Evolutionary conservation across 495 filamentous ascomycete species (phyloP).

Genomic region (Ramalina intermedia): DNA sequence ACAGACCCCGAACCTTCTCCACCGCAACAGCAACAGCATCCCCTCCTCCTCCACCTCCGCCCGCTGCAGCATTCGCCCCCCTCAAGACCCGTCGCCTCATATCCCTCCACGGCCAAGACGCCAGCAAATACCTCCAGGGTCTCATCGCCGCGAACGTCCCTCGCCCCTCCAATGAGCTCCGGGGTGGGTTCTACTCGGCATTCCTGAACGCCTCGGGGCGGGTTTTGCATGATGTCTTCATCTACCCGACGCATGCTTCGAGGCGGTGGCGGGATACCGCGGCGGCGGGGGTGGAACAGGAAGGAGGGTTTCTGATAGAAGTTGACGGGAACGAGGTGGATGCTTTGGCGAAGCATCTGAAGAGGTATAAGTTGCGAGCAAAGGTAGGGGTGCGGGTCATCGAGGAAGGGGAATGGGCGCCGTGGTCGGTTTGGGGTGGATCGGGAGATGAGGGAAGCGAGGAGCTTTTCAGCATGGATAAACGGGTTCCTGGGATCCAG

Average conservation of each 20-base stretch:
- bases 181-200: conserved; percentile 51
- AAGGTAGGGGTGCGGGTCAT: conserved; percentile 57
- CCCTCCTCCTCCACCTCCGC: conserved; percentile 19
- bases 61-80: conserved; percentile 27
- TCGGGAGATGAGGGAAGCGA: conserved; percentile 27
- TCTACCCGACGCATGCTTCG: conserved; percentile 43
- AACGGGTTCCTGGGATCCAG: conserved; percentile 40
- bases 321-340: conserved; percentile 53
- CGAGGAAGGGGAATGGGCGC: conserved; percentile 41
- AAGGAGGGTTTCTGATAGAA: conserved; percentile 63
- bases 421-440: conserved; percentile 54
- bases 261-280: conserved; percentile 10
- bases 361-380: conserved; percentile 67
- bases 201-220: conserved; percentile 80
- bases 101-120: conserved; percentile 61
- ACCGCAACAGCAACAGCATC: neutral
- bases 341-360: conserved; percentile 52
- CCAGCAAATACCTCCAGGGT: conserved; percentile 74
- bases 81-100: conserved; percentile 64
- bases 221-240: conserved; percentile 75
- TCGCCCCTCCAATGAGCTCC: conserved; percentile 15
- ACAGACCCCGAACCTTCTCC: neutral
- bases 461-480: conserved; percentile 27
- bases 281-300: conserved; percentile 22
- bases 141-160: conserved; percentile 64